A percentile compares a stretch with the other conserved stretches of the same genome.
These are phyloP conservation scores for Rhinocladiella similis DNA, from an alignment of 2,329 filamentous ascomycete species.

Conservation along the genomic window DNA sequence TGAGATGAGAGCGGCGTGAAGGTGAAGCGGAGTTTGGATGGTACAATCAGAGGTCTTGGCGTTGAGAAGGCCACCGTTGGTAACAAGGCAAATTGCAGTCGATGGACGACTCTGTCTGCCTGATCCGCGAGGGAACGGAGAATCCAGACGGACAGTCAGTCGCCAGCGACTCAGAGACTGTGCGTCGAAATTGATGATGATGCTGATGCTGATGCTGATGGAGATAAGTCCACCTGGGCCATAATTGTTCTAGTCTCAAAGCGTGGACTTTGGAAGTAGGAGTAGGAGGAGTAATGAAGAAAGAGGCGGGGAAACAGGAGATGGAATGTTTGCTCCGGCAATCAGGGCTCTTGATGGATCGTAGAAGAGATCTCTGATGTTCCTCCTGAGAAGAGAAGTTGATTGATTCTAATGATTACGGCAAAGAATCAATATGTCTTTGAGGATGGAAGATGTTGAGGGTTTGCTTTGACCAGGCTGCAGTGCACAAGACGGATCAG, in stretches of 20 bases:
- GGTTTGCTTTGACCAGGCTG: constrained; percentile 8
- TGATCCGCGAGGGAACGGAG: background rate
- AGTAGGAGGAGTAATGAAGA: background rate
- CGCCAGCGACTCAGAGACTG: constrained; percentile 8
- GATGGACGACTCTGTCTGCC: constrained; percentile 3
- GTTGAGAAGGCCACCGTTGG: constrained; percentile 16
- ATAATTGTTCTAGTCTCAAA: background rate
- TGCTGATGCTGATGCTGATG: constrained; percentile 2
- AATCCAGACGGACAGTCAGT: background rate
- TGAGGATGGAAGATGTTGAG: constrained; percentile 2
- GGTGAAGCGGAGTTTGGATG: constrained; percentile 8
- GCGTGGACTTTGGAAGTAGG: background rate
- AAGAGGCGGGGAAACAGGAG: constrained; percentile 13
- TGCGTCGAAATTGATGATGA: constrained; percentile 2
- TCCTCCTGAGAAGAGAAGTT: background rate
- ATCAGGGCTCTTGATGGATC: background rate
- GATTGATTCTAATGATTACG: background rate
- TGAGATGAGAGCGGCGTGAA: constrained; percentile 1
- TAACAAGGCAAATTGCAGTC: constrained; percentile 16
- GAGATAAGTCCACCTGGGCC: constrained; percentile 11
- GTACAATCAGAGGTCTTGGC: constrained; percentile 23
- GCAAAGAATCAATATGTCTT: background rate
- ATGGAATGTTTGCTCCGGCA: constrained; percentile 7
- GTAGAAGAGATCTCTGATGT: background rate
- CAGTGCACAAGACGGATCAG: constrained; percentile 1